A percentile compares a stretch with the other conserved stretches of the same genome.
These are phyloP conservation scores for Hypholoma fasciculare DNA, from an alignment of 768 basidiomycete species.

Conservation along the genomic window DNA sequence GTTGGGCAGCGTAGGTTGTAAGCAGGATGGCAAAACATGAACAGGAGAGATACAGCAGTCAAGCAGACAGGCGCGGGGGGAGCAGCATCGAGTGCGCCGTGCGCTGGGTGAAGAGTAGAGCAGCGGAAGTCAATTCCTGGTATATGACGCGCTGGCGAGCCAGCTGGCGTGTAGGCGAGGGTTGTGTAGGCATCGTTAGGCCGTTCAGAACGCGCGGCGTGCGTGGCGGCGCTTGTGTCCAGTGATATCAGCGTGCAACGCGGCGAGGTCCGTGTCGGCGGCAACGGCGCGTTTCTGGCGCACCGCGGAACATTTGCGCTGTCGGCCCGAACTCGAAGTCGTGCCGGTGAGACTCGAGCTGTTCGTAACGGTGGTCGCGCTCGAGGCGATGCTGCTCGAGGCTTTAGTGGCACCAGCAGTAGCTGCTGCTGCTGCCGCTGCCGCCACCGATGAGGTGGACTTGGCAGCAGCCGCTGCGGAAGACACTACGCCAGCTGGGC, in stretches of 20 bases:
- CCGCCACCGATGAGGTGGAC: not conserved
- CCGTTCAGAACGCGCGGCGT: slow-evolving; percentile 4
- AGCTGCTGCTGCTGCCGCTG: too few species aligned
- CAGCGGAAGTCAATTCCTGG: slow-evolving; percentile 18
- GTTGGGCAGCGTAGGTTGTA: too few species aligned
- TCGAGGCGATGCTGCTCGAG: too few species aligned
- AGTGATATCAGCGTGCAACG: not conserved
- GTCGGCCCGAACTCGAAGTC: not conserved
- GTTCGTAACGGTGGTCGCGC: too few species aligned
- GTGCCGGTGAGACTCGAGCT: too few species aligned
- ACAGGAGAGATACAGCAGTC: too few species aligned
- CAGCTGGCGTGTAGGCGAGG: not conserved
- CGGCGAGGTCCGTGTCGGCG: too few species aligned
- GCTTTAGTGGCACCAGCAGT: too few species aligned
- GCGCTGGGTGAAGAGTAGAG: not conserved
- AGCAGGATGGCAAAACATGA: too few species aligned
- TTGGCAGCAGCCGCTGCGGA: not conserved
- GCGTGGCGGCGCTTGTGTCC: slow-evolving; percentile 9
- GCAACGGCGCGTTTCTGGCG: not conserved
- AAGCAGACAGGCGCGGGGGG: too few species aligned
- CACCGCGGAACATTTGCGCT: not conserved
- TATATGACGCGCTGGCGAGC: not conserved
- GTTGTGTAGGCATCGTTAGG: not conserved
- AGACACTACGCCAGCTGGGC: not conserved
- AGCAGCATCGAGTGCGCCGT: too few species aligned